A percentile compares a stretch with the other conserved stretches of the same genome.
These are phyloP conservation scores for Chrysosporium queenslandicum DNA, from an alignment of 2,329 filamentous ascomycete genomes.

Conservation along the genomic window DNA sequence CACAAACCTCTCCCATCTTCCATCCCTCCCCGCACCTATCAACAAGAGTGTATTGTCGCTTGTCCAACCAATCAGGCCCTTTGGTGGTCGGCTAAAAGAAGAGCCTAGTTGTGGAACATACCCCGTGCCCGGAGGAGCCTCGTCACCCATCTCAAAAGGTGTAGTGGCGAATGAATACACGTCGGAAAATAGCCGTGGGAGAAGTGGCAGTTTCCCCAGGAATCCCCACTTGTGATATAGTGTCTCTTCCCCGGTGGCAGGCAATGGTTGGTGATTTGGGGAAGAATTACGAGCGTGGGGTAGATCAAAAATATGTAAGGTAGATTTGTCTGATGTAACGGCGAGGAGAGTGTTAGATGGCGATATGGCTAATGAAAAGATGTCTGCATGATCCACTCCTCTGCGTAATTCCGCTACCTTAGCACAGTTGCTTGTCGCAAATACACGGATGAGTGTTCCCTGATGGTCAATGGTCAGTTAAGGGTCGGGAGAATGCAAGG, in stretches of 20 bases:
- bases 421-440: slow-evolving; percentile 67
- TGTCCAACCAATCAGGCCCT: slow-evolving; percentile 79
- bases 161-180: slow-evolving; percentile 74
- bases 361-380: slow-evolving; percentile 82
- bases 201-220: slow-evolving; percentile 68
- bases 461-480: slow-evolving; percentile 24
- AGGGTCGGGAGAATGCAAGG: background rate
- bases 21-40: slow-evolving; percentile 67
- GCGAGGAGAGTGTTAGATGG: slow-evolving; percentile 71
- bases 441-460: slow-evolving; percentile 83
- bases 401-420: slow-evolving; percentile 75
- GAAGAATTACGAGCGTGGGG: slow-evolving; percentile 38
- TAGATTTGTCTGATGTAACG: slow-evolving; percentile 93
- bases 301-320: slow-evolving; percentile 86
- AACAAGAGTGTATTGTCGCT: slow-evolving; percentile 64
- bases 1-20: slow-evolving; percentile 79
- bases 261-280: slow-evolving; percentile 21
- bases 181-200: slow-evolving; percentile 82
- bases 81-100: slow-evolving; percentile 53
- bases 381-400: slow-evolving; percentile 75
- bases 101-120: slow-evolving; percentile 44
- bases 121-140: slow-evolving; percentile 41
- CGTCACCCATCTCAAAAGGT: slow-evolving; percentile 75
- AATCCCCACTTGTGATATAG: slow-evolving; percentile 72
- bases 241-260: slow-evolving; percentile 35